Conservation (phyloP, 306 rosid species). For the Nissolia schottii region DNA sequence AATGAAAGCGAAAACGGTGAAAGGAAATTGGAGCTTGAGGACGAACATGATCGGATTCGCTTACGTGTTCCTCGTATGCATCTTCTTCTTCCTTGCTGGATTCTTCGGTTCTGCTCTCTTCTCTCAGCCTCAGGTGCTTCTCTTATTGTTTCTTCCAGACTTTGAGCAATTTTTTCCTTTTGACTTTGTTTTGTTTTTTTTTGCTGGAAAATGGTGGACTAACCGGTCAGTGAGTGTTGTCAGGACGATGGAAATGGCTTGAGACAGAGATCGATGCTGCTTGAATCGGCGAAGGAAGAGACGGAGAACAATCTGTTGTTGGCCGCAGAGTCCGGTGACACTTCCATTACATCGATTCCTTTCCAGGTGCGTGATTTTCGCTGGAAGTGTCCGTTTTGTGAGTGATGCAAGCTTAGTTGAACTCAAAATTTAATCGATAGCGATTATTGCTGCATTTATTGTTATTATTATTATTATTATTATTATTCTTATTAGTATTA, state of each 20-base stretch:
- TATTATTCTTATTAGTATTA: too few relatives aligned
- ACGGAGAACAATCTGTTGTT: constrained; percentile 36
- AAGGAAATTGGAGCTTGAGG: constrained; percentile 47
- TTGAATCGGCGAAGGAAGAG: constrained; percentile 36
- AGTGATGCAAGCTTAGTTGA: background rate
- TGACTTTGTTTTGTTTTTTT: background rate
- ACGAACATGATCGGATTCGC: constrained; percentile 47
- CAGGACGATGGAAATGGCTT: constrained; percentile 42
- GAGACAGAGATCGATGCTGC: constrained; percentile 38
- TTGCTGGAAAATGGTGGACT: background rate
- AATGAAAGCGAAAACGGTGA: constrained; percentile 57
- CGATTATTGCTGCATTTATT: background rate
- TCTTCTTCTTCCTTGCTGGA: constrained; percentile 66
- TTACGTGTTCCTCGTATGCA: constrained; percentile 48
- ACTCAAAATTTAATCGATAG: background rate
- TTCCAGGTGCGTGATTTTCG: constrained; percentile 57
- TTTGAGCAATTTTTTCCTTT: background rate
- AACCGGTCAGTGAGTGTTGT: constrained; percentile 1
- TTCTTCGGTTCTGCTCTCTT: constrained; percentile 58
- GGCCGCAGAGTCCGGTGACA: constrained; percentile 67
- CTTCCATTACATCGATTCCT: constrained; percentile 62
- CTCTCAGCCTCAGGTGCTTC: constrained; percentile 35
- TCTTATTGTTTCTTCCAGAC: background rate
- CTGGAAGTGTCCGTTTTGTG: background rate
- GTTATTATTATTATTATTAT: too few relatives aligned